Percentiles rank a stretch among this genome's conserved stretches.
These are phyloP conservation scores for Apiospora hydei DNA, from an alignment of 2,329 filamentous ascomycete species.

Conservation along the genomic window DNA sequence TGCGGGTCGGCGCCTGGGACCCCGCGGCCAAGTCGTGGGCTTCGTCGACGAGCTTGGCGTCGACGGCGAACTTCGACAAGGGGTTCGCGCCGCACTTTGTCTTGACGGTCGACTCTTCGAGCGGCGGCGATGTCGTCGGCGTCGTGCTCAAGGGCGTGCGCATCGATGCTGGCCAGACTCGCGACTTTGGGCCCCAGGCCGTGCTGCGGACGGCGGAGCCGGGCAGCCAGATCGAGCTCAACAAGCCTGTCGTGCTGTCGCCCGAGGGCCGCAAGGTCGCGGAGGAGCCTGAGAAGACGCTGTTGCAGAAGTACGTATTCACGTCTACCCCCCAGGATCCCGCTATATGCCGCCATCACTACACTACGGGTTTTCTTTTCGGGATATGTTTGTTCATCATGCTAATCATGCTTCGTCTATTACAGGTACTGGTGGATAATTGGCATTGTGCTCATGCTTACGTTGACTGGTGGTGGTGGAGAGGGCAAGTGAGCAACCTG, in stretches of 20 bases:
- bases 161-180: conserved; percentile 69
- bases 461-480: conserved; percentile 59
- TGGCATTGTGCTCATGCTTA: conserved; percentile 59
- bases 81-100: conserved; percentile 66
- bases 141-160: conserved; percentile 61
- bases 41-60: conserved; percentile 62
- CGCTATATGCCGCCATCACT: not conserved
- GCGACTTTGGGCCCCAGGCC: conserved; percentile 70
- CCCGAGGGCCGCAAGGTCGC: conserved; percentile 66
- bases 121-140: conserved; percentile 49
- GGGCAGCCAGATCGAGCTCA: conserved; percentile 66
- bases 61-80: conserved; percentile 65
- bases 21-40: conserved; percentile 54
- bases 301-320: conserved; percentile 69
- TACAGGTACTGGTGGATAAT: conserved; percentile 72
- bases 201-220: conserved; percentile 54
- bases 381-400: conserved; percentile 15
- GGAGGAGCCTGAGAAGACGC: conserved; percentile 65
- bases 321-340: too few species aligned
- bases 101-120: conserved; percentile 50
- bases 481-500: conserved; percentile 53
- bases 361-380: not conserved
- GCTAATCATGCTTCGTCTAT: conserved; percentile 42
- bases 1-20: conserved; percentile 67
- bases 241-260: conserved; percentile 68